phyloP scores from a whole-genome alignment of 148 eudicot genomes.

The Vaccinium vitisidaea region DNA sequence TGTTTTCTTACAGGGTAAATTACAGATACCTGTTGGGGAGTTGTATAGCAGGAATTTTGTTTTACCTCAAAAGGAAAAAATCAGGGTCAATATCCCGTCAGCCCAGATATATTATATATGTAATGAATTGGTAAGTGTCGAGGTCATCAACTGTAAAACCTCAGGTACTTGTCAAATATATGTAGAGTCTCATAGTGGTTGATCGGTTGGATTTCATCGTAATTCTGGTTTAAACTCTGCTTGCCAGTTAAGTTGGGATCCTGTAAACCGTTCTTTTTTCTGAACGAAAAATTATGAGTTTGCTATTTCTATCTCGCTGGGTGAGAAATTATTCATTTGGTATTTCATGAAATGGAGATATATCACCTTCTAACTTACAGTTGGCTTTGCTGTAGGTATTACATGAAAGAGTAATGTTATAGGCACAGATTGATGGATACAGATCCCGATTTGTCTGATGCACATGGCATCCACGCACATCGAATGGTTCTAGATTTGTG shows the following conservation, averaged over 20 bases:
- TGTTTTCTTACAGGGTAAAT: not conserved
- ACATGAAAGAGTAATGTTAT: too few relatives aligned
- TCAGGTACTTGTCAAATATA: not conserved
- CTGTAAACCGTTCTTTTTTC: not conserved
- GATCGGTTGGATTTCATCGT: not conserved
- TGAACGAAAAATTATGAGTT: not conserved
- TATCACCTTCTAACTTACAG: not conserved
- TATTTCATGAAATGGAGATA: not conserved
- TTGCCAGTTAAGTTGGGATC: not conserved
- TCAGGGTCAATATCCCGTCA: not conserved
- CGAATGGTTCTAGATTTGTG: not conserved
- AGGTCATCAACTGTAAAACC: not conserved
- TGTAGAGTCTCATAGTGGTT: not conserved
- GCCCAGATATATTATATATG: not conserved
- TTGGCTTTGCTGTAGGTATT: not conserved
- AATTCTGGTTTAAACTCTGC: not conserved
- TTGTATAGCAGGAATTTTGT: slow-evolving; percentile 1
- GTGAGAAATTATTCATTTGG: not conserved
- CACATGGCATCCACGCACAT: not conserved
- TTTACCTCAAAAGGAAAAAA: not conserved
- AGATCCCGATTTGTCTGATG: not conserved
- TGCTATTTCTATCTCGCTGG: not conserved
- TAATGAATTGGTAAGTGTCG: not conserved
- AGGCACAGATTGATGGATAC: not conserved
- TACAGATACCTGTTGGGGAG: not conserved